A percentile compares a stretch with the other conserved stretches of the same genome.
Conservation (phyloP, 2,329 filamentous ascomycete species). For the Cladosporium sp. region DNA sequence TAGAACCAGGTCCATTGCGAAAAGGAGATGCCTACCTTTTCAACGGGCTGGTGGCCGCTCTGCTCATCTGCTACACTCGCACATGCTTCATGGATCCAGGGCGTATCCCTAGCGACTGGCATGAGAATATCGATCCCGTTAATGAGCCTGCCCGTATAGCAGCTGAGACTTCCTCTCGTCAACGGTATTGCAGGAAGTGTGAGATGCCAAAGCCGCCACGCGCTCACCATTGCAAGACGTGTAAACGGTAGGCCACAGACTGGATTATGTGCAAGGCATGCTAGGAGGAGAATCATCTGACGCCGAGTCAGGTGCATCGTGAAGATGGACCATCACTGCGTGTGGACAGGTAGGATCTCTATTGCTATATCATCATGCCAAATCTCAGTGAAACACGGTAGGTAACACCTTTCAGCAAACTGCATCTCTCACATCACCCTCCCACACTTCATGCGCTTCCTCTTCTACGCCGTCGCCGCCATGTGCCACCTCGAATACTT, state of each 20-base stretch:
- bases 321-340: constrained; percentile 84
- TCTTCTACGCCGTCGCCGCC: constrained; percentile 63
- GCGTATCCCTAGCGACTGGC: constrained; percentile 45
- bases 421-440: constrained; percentile 80
- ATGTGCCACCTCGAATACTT: constrained; percentile 59
- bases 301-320: constrained; percentile 50
- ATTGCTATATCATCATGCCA: constrained; percentile 16
- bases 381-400: constrained; percentile 20
- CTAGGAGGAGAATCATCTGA: background rate
- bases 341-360: constrained; percentile 59
- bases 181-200: constrained; percentile 73
- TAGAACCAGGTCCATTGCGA: constrained; percentile 57
- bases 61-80: constrained; percentile 67
- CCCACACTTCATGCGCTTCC: constrained; percentile 77
- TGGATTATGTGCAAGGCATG: background rate
- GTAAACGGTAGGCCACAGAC: constrained; percentile 53
- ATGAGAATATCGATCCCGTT: constrained; percentile 19
- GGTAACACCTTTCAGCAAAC: constrained; percentile 47
- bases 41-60: constrained; percentile 60
- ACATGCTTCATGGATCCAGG: constrained; percentile 59
- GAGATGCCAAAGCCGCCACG: constrained; percentile 68
- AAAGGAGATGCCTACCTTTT: constrained; percentile 56
- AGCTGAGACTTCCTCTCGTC: constrained; percentile 26
- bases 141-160: constrained; percentile 21
- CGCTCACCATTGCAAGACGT: constrained; percentile 77